Conservation (phyloP, 2,329 filamentous ascomycete species). For the Penicillium sclerotigenum region DNA sequence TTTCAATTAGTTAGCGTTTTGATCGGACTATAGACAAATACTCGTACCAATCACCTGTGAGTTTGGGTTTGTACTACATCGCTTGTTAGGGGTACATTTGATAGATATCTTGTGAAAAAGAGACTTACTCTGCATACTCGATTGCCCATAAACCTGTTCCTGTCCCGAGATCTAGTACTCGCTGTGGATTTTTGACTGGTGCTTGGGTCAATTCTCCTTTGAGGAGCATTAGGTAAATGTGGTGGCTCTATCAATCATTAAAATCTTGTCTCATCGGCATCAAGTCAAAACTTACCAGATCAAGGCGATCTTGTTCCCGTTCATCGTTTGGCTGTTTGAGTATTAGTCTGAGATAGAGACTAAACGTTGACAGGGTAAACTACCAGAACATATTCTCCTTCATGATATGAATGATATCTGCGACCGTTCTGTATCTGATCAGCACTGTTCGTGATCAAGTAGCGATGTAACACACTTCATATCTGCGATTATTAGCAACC, state of each 20-base stretch:
- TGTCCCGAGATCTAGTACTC: constrained; percentile 37
- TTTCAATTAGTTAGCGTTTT: background rate
- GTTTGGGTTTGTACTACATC: constrained; percentile 25
- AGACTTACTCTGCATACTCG: constrained; percentile 36
- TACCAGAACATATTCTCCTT: constrained; percentile 28
- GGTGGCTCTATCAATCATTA: constrained; percentile 28
- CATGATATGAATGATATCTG: constrained; percentile 29
- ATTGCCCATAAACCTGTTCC: constrained; percentile 41
- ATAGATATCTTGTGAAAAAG: background rate
- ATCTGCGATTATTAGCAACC: constrained; percentile 22
- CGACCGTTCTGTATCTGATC: constrained; percentile 24
- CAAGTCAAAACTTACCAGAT: constrained; percentile 23
- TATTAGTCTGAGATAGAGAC: background rate
- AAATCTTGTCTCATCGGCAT: background rate
- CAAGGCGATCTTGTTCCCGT: constrained; percentile 34
- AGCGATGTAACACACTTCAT: constrained; percentile 25
- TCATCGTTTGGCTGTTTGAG: constrained; percentile 31
- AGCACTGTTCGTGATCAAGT: background rate
- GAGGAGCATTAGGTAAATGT: constrained; percentile 35
- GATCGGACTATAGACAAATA: background rate
- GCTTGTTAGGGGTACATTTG: background rate
- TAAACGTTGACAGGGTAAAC: background rate
- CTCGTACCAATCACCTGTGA: constrained; percentile 31
- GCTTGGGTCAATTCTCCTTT: constrained; percentile 28
- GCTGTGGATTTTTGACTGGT: constrained; percentile 25